phyloP scores from a whole-genome alignment of 805 yeast genomes.

The Starmerella khaoyaiensis region DNA sequence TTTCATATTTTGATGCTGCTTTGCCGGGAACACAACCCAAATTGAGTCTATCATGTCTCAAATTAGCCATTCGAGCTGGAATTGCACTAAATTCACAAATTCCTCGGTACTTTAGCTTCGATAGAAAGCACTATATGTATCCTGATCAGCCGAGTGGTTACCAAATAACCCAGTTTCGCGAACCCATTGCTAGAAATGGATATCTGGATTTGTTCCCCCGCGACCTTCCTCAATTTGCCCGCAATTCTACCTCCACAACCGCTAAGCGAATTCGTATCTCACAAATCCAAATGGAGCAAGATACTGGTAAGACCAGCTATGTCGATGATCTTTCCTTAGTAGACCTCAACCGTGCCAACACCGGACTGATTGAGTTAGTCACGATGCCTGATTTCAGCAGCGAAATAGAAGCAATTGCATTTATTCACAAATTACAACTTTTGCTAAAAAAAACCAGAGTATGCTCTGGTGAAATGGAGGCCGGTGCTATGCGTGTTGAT shows the following conservation, averaged over 20 bases:
- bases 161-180: conserved; percentile 82
- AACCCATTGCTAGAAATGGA: conserved; percentile 69
- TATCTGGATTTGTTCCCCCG: conserved; percentile 34
- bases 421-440: conserved; percentile 67
- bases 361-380: conserved; percentile 80
- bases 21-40: conserved; percentile 88
- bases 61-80: conserved; percentile 61
- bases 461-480: conserved; percentile 82
- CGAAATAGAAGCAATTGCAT: conserved; percentile 57
- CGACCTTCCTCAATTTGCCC: conserved; percentile 34
- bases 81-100: conserved; percentile 52
- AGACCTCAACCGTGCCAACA: conserved; percentile 74
- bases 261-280: conserved; percentile 34
- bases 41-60: conserved; percentile 60
- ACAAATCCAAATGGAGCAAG: conserved; percentile 89
- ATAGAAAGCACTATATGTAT: conserved; percentile 90
- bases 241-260: neutral
- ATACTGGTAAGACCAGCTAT: conserved; percentile 72
- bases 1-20: conserved; percentile 71
- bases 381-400: conserved; percentile 74
- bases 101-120: conserved; percentile 52
- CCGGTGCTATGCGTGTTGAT: conserved; percentile 91
- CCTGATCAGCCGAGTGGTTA: conserved; percentile 95
- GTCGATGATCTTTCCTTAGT: conserved; percentile 36
- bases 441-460: conserved; percentile 55